These are phyloP conservation scores for Mariannaea sp. DNA, from an alignment of 2,329 filamentous ascomycete genomes.

Conservation along the genomic window DNA sequence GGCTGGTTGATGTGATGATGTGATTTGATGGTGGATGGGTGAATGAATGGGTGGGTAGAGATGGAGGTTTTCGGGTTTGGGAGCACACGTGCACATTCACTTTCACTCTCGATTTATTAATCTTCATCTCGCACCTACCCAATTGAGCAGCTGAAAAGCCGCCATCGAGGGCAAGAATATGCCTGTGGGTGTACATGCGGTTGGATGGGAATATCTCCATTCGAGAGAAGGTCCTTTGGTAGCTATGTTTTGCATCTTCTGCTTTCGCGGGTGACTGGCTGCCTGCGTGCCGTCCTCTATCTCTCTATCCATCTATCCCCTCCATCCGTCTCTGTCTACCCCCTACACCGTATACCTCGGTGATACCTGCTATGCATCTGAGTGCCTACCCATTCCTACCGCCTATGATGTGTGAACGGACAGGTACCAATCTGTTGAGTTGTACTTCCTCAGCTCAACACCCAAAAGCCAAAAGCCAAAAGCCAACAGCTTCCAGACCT, in stretches of 20 bases:
- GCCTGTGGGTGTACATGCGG: not conserved
- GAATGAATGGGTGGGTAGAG: constrained; percentile 5
- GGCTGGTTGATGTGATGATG: no score
- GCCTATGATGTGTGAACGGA: no score
- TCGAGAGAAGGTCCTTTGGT: not conserved
- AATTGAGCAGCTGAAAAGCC: constrained; percentile 11
- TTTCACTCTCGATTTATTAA: constrained; percentile 4
- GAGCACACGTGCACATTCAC: constrained; percentile 19
- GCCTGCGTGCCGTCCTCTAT: no score
- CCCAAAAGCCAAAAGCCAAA: not conserved
- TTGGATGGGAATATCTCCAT: not conserved
- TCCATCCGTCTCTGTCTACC: no score
- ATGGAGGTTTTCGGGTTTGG: constrained; percentile 3
- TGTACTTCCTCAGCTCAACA: not conserved
- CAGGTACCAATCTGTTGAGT: constrained; percentile 4
- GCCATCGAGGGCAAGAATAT: constrained; percentile 10
- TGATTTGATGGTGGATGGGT: not conserved
- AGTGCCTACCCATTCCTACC: no score
- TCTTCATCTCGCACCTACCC: constrained; percentile 13
- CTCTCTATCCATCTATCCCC: no score
- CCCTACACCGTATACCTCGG: no score
- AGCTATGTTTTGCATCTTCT: no score
- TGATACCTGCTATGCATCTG: not conserved
- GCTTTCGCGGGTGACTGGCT: no score
- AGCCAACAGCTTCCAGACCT: no score